These are phyloP conservation scores for Exophiala aquamarina DNA, from an alignment of 2,329 filamentous ascomycete genomes.

Conservation along the genomic window DNA sequence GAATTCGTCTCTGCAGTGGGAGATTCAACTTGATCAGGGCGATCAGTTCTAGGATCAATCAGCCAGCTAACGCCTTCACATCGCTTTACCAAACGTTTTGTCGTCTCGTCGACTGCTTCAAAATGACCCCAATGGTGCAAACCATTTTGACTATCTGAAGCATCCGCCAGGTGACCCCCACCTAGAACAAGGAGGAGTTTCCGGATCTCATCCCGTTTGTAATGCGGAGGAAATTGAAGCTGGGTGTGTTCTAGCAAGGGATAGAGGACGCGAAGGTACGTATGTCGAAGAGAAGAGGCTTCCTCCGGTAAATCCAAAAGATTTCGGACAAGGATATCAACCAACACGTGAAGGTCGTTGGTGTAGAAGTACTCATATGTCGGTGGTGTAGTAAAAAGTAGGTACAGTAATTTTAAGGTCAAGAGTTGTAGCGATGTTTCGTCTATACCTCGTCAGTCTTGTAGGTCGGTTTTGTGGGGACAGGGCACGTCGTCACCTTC, in stretches of 20 bases:
- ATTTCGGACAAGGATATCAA: conserved; percentile 96
- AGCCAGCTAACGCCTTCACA: conserved; percentile 50
- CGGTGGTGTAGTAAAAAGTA: conserved; percentile 86
- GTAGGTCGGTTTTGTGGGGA: neutral
- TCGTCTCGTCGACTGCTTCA: conserved; percentile 51
- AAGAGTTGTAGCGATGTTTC: conserved; percentile 92
- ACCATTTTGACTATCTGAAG: conserved; percentile 29
- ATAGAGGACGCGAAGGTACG: conserved; percentile 89
- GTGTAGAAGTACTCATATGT: conserved; percentile 99
- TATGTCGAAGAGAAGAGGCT: conserved; percentile 72
- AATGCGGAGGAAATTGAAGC: conserved; percentile 79
- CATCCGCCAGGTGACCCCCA: conserved; percentile 67
- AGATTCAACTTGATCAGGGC: conserved; percentile 28
- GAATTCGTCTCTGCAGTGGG: conserved; percentile 22
- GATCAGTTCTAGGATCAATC: conserved; percentile 34
- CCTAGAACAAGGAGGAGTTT: conserved; percentile 72
- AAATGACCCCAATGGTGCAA: conserved; percentile 49
- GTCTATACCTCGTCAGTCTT: conserved; percentile 41
- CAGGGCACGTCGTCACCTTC: conserved; percentile 56
- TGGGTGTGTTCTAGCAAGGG: conserved; percentile 91
- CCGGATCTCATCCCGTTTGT: conserved; percentile 84
- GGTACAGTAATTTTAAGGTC: conserved; percentile 93
- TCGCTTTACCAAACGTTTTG: conserved; percentile 46
- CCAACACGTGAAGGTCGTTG: conserved; percentile 88
- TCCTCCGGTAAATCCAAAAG: conserved; percentile 93